phyloP scores from a whole-genome alignment of 2,329 filamentous ascomycete species.

The Canariomyces notabilis region DNA sequence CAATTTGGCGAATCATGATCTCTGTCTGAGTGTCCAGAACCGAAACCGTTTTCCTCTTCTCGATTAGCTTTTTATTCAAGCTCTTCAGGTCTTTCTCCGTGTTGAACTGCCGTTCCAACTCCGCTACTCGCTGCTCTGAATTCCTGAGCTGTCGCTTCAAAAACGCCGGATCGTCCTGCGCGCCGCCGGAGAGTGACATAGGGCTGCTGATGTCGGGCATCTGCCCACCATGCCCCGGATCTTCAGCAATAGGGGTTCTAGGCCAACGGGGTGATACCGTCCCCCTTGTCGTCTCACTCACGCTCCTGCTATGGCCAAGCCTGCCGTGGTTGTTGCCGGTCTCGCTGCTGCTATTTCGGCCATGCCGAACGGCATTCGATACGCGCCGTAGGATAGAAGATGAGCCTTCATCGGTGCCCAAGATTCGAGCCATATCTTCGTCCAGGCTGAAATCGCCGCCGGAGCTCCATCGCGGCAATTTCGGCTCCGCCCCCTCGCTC shows the following conservation, averaged over 20 bases:
- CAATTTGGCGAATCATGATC: conserved; percentile 88
- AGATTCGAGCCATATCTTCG: conserved; percentile 87
- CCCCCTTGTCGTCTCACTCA: conserved; percentile 62
- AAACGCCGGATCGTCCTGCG: conserved; percentile 57
- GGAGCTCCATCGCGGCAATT: conserved; percentile 67
- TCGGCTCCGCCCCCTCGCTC: conserved; percentile 39
- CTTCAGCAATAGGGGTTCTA: conserved; percentile 59
- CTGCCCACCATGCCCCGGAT: conserved; percentile 40
- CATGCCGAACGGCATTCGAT: conserved; percentile 90
- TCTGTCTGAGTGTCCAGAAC: conserved; percentile 91
- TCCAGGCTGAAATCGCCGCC: conserved; percentile 91
- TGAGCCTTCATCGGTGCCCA: conserved; percentile 70
- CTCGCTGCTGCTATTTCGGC: conserved; percentile 78
- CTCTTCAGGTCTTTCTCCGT: conserved; percentile 63
- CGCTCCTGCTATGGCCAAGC: conserved; percentile 53
- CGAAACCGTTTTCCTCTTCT: conserved; percentile 94
- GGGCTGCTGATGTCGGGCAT: conserved; percentile 67
- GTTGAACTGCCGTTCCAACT: conserved; percentile 74
- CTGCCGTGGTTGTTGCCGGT: conserved; percentile 41
- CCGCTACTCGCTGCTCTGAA: conserved; percentile 78
- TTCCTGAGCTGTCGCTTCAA: conserved; percentile 72
- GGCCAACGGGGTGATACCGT: conserved; percentile 65
- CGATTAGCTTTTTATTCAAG: conserved; percentile 79
- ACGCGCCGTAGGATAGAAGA: conserved; percentile 81
- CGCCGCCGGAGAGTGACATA: conserved; percentile 53